Base-by-base conservation (phyloP, 805 yeast species). In the Peterozyma xylosa region DNA sequence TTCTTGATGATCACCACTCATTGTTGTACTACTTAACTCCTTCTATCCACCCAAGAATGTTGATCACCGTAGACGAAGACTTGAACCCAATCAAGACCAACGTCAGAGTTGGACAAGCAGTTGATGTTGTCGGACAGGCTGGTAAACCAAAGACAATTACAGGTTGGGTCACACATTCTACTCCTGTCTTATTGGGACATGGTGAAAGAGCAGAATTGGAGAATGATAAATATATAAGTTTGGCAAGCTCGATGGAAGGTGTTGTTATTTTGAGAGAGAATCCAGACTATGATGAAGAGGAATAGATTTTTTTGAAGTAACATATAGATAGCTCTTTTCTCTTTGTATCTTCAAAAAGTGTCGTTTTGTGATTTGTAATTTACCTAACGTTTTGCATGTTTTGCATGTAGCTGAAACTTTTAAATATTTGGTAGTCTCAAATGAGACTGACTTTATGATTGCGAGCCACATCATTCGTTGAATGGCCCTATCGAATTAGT, bases 91-190 rank as follows among this genome's bases (percentile, higher is more conserved):
- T 93, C 49, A 91, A 91, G 70, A 98, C 93, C 9, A 91, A 88
- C 53, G 99, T 93, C 9, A 78, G 99, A 59, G 98, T 93, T 30
- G 99, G 99, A 50, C 97, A 91, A 67, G 98, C 99, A 6, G 98
- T 93, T 29, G 99, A 93, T 61, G 88, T 90, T 35, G 98, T 93
- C 49, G 99, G 99, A 32, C 98, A 91, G 64, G 99, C 98, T 0
- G 99, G 99, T 68, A 88, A 87, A 55, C 99, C 99, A 40, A 93
- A 93, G 72, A 90, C 97, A 11, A 93, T 93, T 39, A 93, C 99
- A 3, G 99, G 99, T 33, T 93, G 99, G 99, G 98, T 93, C 16
- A 93, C 99, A 1, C 99, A 93, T 58, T 86, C 93, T 5, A 93
- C 99, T 0, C 99, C 99, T 0, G 99, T 93, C 16, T 70, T 93